Conservation (phyloP, 495 filamentous ascomycete genomes). For the Lentithecium fluviatile region DNA sequence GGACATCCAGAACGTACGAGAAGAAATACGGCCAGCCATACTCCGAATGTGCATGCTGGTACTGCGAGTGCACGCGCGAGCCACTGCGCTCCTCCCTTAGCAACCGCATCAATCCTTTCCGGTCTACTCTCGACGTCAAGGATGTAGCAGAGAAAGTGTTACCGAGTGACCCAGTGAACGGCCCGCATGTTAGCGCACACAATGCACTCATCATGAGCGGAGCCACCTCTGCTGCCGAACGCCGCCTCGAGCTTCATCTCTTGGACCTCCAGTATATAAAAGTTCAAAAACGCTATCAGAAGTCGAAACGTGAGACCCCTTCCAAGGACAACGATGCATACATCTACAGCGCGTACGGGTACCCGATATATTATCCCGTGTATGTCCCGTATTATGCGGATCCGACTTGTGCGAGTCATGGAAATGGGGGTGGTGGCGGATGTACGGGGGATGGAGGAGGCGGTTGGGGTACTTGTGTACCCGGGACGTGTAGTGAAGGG, state of each 20-base stretch:
- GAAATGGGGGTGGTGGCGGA: slow-evolving; percentile 43
- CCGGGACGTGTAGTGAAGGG: slow-evolving; percentile 53
- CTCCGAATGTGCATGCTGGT: slow-evolving; percentile 86
- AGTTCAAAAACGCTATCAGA: slow-evolving; percentile 53
- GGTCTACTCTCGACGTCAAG: slow-evolving; percentile 48
- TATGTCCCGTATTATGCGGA: slow-evolving; percentile 57
- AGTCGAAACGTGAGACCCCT: slow-evolving; percentile 58
- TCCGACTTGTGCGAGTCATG: slow-evolving; percentile 33
- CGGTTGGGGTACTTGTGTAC: too few species aligned
- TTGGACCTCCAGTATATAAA: slow-evolving; percentile 65
- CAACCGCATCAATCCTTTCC: slow-evolving; percentile 34
- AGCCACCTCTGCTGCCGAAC: not conserved
- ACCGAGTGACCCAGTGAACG: slow-evolving; percentile 51
- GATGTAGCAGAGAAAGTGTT: slow-evolving; percentile 40
- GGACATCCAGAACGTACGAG: slow-evolving; percentile 71
- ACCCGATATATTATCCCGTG: slow-evolving; percentile 51
- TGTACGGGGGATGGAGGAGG: too few species aligned
- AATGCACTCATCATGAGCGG: slow-evolving; percentile 48
- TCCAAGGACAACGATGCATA: slow-evolving; percentile 53
- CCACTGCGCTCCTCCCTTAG: slow-evolving; percentile 53
- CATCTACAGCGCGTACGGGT: slow-evolving; percentile 52
- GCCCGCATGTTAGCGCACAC: slow-evolving; percentile 73
- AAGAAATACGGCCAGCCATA: slow-evolving; percentile 65
- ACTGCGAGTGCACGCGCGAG: slow-evolving; percentile 76
- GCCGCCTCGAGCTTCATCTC: slow-evolving; percentile 36